Evolutionary conservation across 129 eudicot genomes (phyloP).

Genomic region (Calendula officinalis): DNA sequence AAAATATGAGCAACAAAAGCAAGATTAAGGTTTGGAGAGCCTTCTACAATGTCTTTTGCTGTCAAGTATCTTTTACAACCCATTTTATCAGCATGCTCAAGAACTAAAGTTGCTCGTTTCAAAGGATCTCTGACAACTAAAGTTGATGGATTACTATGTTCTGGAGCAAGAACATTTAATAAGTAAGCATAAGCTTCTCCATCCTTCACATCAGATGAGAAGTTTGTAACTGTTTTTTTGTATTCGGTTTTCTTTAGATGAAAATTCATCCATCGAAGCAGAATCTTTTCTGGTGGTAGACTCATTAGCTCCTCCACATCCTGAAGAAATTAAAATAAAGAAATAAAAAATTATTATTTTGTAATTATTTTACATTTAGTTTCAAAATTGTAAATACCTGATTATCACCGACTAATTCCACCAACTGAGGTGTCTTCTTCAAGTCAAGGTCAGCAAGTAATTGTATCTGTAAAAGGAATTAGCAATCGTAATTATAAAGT

Average conservation of each 20-base stretch:
- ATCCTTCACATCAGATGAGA: constrained; percentile 96
- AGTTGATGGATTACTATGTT: constrained; percentile 70
- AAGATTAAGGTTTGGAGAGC: constrained; percentile 94
- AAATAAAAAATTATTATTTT: not conserved
- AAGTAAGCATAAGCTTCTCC: constrained; percentile 94
- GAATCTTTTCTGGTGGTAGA: constrained; percentile 89
- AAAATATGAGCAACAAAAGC: constrained; percentile 97
- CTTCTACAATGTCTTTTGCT: constrained; percentile 92
- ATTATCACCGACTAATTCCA: constrained; percentile 80
- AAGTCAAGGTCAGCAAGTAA: constrained; percentile 86
- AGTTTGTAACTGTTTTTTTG: constrained; percentile 76
- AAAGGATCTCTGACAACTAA: constrained; percentile 67
- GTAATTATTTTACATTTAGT: not conserved
- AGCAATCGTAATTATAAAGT: constrained; percentile 12
- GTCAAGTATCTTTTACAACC: constrained; percentile 98
- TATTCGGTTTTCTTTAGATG: constrained; percentile 75
- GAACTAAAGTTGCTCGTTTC: constrained; percentile 79
- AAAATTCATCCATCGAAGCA: constrained; percentile 97
- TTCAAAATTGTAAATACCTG: constrained; percentile 45
- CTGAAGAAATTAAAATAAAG: constrained; percentile 29
- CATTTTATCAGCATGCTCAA: constrained; percentile 97
- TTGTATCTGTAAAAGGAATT: constrained; percentile 60
- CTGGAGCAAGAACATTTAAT: constrained; percentile 90
- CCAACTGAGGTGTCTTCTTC: constrained; percentile 91
- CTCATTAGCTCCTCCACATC: constrained; percentile 97